phyloP scores from a whole-genome alignment of 805 yeast genomes.

The Saccharomyces mikatae region DNA sequence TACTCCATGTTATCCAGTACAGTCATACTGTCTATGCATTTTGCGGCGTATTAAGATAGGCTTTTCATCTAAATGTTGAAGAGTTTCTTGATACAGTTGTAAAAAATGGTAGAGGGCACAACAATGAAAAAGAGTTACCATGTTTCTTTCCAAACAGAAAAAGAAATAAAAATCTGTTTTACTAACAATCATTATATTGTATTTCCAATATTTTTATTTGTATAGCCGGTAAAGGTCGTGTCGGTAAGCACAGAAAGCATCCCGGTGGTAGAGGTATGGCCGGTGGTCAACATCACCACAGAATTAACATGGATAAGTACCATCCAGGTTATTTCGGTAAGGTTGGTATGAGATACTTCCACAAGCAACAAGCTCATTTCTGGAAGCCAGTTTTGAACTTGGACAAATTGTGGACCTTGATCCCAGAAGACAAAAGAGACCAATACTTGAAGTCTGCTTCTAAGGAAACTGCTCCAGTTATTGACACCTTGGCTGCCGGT shows the following conservation, averaged over 20 bases:
- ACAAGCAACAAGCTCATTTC: conserved; percentile 86
- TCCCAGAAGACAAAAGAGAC: conserved; percentile 90
- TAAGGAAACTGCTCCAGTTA: conserved; percentile 92
- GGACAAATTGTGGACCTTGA: conserved; percentile 97
- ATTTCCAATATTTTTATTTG: conserved; percentile 4
- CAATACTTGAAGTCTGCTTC: conserved; percentile 80
- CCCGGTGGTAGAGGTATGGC: conserved; percentile 99
- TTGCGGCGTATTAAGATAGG: background rate
- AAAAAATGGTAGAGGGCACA: background rate
- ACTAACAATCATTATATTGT: conserved; percentile 10
- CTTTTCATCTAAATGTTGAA: background rate
- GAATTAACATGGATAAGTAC: conserved; percentile 99
- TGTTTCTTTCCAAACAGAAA: background rate
- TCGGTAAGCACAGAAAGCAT: conserved; percentile 99
- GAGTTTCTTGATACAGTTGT: background rate
- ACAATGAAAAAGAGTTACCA: background rate
- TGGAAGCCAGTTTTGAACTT: conserved; percentile 98
- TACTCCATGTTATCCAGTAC: background rate
- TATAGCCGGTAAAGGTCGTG: conserved; percentile 99
- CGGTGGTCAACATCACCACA: conserved; percentile 99
- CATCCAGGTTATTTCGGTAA: conserved; percentile 99
- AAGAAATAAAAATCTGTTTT: background rate
- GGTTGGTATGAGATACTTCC: conserved; percentile 99
- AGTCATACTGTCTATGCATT: background rate
- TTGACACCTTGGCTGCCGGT: conserved; percentile 98